Evolutionary conservation across 208 protist species (phyloP), one percentile per base, ranked within the genome.

Genomic region (Leishmania aethiopica): DNA sequence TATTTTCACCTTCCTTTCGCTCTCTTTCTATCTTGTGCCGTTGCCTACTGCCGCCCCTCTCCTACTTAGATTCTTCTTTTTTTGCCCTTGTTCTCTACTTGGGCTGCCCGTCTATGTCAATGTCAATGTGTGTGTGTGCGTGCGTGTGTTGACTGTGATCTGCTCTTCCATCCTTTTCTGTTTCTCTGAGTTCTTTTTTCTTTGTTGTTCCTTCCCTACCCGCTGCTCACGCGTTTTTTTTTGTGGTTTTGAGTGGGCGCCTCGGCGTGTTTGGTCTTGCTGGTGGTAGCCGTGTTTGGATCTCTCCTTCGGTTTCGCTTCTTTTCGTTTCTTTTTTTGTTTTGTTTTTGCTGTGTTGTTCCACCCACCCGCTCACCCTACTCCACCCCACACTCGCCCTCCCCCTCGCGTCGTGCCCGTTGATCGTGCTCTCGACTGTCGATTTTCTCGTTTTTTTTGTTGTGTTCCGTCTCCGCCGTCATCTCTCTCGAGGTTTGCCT

Each of bases 81-180:
- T 15, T 69, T 25, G n/a, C 32, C 17, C 32, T 37, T 15, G 17
- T 6, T 15, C 5, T 3, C 64, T 69, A 3, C 11, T 15, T 69
- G 35, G 42, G 42, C 42, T 45, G 42, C 3, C 40, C 40, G 40
- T 32, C 64, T 37, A 75, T 51, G 49, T 71, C 67, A 0, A 40
- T 81, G 59, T 75, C 66, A n/a, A 49, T 78, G 28, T 45, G 75
- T 66, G 62, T 55, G 40, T 69, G 42, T 51, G 37, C 37, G 42
- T 64, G n/a, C n/a, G 49, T 75, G 62, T 81, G 45, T 75, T 22
- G n/a, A 42, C 60, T 60, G 17, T 28, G 47, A n/a, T 45, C 42
- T 45, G 42, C 42, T 45, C 42, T 45, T 45, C 42, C 42, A 3
- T 45, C 3, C 2, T 45, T 45, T 45, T 45, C 42, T 45, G 35